Base-by-base conservation (phyloP, 106 monocot genomes). In the Allium sativum region DNA sequence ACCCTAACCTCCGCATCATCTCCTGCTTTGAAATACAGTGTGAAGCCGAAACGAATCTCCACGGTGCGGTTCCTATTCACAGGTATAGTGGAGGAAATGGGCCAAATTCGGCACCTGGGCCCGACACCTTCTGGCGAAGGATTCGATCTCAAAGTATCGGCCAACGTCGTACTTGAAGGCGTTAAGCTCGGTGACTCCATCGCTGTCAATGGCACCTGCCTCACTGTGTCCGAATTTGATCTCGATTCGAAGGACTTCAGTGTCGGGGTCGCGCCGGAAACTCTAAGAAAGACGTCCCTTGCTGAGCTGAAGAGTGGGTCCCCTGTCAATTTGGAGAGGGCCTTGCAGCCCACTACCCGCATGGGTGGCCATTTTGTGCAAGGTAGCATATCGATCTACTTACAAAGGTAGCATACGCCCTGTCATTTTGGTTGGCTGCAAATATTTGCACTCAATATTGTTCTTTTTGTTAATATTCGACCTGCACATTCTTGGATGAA, bases 331-430 rank as follows among this genome's bases (percentile, higher is more conserved):
- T 82, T 96, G 19, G 90, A 96, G 79, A 69, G 96, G 2, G 84
- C 96, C 10, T 69, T 96, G 19, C 78, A 59, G 59, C 90, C 96
- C 3, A 41, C 44, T 10, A 69, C 96, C 5, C 62, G 96, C 22
- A 96, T 96, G 90, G 96, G 96, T 0, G 96, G 96, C 8, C 96
- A 96, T 69, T 84, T 96, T 74, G 96, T 96, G 14, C 96, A 96
- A 77, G 96, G 31, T 31, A 31, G 31, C 5, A 31, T 31, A 3
- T 31, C 2, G 31, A 31, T 31, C 5, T 5, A 31, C 31, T 31
- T 31, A 31, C 31, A 31, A 31, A 5, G 31, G 31, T 31, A 31
- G n/a, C 5, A 31, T 31, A 31, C 5, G 4, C 31, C 31, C 31
- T 31, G 5, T 31, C 31, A 31, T 31, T 31, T 31, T 31, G 31